Evolutionary conservation across 2,329 filamentous ascomycete species (phyloP).

Genomic region (Fusarium buxicola): DNA sequence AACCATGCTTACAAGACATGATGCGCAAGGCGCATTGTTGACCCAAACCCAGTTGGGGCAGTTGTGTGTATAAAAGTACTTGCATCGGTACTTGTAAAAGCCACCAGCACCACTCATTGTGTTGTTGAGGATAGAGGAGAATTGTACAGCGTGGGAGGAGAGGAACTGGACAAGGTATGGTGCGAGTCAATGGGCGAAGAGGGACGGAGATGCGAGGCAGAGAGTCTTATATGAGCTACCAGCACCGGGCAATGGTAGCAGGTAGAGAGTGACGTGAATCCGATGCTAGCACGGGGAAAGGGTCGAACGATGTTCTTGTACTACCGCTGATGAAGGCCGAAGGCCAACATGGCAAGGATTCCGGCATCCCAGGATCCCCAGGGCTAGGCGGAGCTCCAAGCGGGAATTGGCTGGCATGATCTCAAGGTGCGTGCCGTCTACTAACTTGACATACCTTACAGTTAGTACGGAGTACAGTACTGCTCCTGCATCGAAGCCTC

Average conservation of each 20-base stretch:
- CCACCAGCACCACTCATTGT: conserved; percentile 54
- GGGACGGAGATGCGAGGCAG: conserved; percentile 29
- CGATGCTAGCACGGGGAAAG: conserved; percentile 41
- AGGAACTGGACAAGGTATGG: conserved; percentile 17
- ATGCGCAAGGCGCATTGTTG: conserved; percentile 61
- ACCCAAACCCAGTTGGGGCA: conserved; percentile 67
- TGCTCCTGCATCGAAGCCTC: conserved; percentile 17
- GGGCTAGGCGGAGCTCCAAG: conserved; percentile 40
- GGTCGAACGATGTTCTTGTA: conserved; percentile 47
- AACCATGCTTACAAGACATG: conserved; percentile 59
- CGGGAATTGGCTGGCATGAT: conserved; percentile 47
- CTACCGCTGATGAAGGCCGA: conserved; percentile 41
- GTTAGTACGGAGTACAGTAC: conserved; percentile 16
- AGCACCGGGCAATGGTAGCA: conserved; percentile 13
- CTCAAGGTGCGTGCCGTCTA: conserved; percentile 42
- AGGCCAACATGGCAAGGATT: conserved; percentile 44
- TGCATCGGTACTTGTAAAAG: conserved; percentile 67
- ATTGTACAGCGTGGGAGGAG: conserved; percentile 6
- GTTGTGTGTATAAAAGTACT: conserved; percentile 64
- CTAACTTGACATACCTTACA: no score
- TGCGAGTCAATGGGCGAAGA: conserved; percentile 28
- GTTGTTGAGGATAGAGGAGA: conserved; percentile 19
- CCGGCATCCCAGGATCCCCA: conserved; percentile 21
- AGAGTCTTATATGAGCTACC: conserved; percentile 43
- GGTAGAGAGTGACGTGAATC: conserved; percentile 42